These are phyloP conservation scores for Knufia fluminis DNA, from an alignment of 2,329 filamentous ascomycete species.

Conservation along the genomic window DNA sequence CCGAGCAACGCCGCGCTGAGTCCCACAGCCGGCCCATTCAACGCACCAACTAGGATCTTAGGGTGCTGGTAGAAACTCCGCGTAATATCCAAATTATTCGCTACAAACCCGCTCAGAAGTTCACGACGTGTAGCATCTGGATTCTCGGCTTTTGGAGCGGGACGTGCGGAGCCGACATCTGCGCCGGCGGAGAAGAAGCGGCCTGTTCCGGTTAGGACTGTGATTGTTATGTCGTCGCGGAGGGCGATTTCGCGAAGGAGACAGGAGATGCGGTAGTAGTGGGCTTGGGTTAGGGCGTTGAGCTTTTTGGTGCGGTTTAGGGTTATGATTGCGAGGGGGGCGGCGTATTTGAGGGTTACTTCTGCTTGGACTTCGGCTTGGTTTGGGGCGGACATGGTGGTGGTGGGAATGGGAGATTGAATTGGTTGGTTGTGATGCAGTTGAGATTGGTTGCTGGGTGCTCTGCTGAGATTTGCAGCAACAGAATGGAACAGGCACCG, in stretches of 20 bases:
- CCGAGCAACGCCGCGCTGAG: constrained; percentile 75
- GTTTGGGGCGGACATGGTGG: constrained; percentile 13
- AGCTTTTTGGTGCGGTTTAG: constrained; percentile 80
- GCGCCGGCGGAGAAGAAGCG: constrained; percentile 80
- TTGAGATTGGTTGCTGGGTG: too few relatives aligned
- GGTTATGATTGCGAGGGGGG: constrained; percentile 71
- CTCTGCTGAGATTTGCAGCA: not conserved
- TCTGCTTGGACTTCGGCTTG: constrained; percentile 30
- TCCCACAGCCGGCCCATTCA: constrained; percentile 87
- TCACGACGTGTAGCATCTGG: constrained; percentile 38
- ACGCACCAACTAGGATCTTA: constrained; percentile 81
- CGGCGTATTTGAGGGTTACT: constrained; percentile 54
- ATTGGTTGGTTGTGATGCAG: too few relatives aligned
- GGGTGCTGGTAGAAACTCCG: constrained; percentile 87
- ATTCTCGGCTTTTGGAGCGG: constrained; percentile 32
- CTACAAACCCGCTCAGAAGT: constrained; percentile 63
- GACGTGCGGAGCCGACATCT: constrained; percentile 55
- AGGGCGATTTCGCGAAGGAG: constrained; percentile 67
- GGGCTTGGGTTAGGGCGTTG: constrained; percentile 62
- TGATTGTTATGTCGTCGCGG: constrained; percentile 73
- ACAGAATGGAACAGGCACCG: not conserved
- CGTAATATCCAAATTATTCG: constrained; percentile 82
- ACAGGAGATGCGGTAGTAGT: constrained; percentile 69
- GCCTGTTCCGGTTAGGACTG: constrained; percentile 73
- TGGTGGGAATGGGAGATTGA: too few relatives aligned